Evolutionary conservation across 1,284 basidiomycete species (phyloP).

Genomic region (Coriolopsis trogii): DNA sequence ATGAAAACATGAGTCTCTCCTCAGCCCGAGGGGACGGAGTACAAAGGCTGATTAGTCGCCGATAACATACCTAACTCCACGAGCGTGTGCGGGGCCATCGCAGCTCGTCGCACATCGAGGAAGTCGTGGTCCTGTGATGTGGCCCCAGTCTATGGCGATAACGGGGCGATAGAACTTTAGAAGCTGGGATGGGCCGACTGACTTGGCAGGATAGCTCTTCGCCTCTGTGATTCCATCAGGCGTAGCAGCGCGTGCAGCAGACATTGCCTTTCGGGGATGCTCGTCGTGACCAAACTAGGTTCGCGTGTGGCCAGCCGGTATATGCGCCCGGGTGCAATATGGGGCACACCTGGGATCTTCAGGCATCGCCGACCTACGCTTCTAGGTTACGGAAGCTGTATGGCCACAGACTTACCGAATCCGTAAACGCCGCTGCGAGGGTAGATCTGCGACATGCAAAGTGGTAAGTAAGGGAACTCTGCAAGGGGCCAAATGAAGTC

Average conservation of each 20-base stretch:
- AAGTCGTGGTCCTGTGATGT: constrained; percentile 17
- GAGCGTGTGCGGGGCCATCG: no score
- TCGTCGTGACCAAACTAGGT: constrained; percentile 18
- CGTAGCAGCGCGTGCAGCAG: constrained; percentile 14
- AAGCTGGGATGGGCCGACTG: constrained; percentile 6
- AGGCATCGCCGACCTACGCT: constrained; percentile 12
- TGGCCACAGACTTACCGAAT: constrained; percentile 1
- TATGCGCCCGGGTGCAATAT: constrained; percentile 11
- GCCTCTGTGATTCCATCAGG: constrained; percentile 19
- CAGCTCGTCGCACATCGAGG: constrained; percentile 12
- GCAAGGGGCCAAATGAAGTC: no score
- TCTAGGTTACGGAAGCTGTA: constrained; percentile 11
- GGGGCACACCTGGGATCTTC: constrained; percentile 18
- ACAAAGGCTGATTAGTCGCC: constrained; percentile 10
- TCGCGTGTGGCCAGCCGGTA: constrained; percentile 17
- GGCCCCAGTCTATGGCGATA: constrained; percentile 19
- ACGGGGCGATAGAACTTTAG: constrained; percentile 26
- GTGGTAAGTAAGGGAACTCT: not conserved
- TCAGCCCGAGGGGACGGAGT: constrained; percentile 6
- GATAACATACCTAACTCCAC: constrained; percentile 22
- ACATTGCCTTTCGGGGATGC: constrained; percentile 17
- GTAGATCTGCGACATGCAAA: not conserved
- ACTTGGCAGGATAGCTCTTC: constrained; percentile 2
- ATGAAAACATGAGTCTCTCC: constrained; percentile 16
- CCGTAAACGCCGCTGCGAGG: not conserved